Evolutionary conservation across 805 yeast genomes (phyloP), one percentile per base, ranked within the genome.

Genomic region (Sugiyamaella qingdaonensis): DNA sequence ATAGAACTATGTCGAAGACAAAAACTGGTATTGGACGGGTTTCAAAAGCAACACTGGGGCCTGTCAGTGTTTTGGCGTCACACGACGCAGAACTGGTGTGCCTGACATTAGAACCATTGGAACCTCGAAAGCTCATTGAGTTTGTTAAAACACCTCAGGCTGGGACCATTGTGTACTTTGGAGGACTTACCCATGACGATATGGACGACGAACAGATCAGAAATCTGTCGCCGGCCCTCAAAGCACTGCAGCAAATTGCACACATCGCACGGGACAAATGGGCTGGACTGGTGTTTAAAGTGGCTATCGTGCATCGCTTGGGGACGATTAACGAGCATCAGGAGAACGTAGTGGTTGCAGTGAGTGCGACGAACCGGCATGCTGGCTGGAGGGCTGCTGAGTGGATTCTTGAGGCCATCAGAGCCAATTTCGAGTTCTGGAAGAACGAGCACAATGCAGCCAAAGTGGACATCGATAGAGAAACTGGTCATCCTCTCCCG

Each of bases 161-260:
- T 0, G 82, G 83, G 0, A 82, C 81, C 0, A 69, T 77, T 2
- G 72, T 78, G 4, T 67, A 70, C 44, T 78, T 78, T 64, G 77
- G 75, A 4, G 83, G 83, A 1, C 75, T 75, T 8, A 78, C 83
- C 9, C 64, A 82, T 50, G 74, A 75, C 58, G 63, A 64, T 18
- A 73, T 76, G 58, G 74, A 71, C 18, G 72, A 70, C 13, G 73
- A 74, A 48, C 60, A 55, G 7, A 82, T 78, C 7, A 54, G 54
- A 1, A 61, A 68, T 14, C 63, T 78, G 16, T 59, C 72, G n/a
- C 61, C 76, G 44, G 81, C 82, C 0, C 56, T 69, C 36, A 62
- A 64, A 42, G 68, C 79, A 1, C 58, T 78, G 44, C 16, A 48
- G 0, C 53, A 52, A 4, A 72, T 78, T 8, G 78, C 74, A 1